A percentile compares a stretch with the other conserved stretches of the same genome.
These are phyloP conservation scores for Stellera chamaejasme DNA, from an alignment of 345 rosid genomes.

Conservation along the genomic window DNA sequence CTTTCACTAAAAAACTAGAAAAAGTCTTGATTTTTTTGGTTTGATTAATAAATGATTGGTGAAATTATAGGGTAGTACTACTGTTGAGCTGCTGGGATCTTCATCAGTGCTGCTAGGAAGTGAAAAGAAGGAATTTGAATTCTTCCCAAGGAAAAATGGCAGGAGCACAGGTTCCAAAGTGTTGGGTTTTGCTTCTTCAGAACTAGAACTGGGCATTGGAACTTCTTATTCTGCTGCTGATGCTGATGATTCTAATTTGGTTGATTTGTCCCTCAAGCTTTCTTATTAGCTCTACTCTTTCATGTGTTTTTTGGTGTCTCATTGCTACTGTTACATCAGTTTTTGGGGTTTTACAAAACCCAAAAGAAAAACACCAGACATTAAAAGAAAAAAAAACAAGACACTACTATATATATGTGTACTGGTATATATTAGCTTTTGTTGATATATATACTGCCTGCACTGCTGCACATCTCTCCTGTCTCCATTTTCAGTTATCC, in stretches of 20 bases:
- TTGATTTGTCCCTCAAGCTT: slow-evolving; percentile 93
- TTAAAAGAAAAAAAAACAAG: slow-evolving; percentile 23
- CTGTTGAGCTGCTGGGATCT: slow-evolving; percentile 9
- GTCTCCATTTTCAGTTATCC: too few species aligned
- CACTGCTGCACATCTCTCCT: too few species aligned
- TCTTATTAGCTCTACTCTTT: slow-evolving; percentile 22
- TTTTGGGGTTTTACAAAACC: slow-evolving; percentile 2
- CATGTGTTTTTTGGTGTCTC: slow-evolving; percentile 14
- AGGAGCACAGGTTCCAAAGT: slow-evolving; percentile 30
- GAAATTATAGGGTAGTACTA: not conserved
- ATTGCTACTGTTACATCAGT: slow-evolving; percentile 12
- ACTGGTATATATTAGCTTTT: not conserved
- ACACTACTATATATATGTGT: slow-evolving; percentile 16
- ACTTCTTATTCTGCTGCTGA: slow-evolving; percentile 20
- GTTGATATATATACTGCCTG: too few species aligned
- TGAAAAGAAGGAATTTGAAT: slow-evolving; percentile 58
- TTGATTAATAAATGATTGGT: not conserved
- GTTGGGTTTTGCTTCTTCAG: slow-evolving; percentile 23
- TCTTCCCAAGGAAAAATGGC: slow-evolving; percentile 50
- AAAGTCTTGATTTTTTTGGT: not conserved
- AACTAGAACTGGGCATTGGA: slow-evolving; percentile 29
- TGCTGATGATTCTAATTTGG: slow-evolving; percentile 31
- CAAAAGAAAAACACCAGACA: slow-evolving; percentile 21
- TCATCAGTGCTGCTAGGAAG: slow-evolving; percentile 19
- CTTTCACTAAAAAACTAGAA: not conserved